phyloP scores from a whole-genome alignment of 1,139 yeast species.

The Candida sanyaensis region DNA sequence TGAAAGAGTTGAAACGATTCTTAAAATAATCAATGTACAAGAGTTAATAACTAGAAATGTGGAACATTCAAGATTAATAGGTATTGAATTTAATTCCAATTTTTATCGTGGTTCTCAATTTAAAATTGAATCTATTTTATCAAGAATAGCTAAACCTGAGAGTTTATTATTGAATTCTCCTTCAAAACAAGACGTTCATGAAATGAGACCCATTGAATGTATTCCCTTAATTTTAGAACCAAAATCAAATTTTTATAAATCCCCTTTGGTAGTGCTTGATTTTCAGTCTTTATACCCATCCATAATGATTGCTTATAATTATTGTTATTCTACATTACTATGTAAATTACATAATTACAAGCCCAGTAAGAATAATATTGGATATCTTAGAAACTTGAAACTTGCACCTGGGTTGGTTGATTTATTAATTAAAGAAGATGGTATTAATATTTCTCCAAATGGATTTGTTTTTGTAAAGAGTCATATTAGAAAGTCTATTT shows the following conservation, averaged over 20 bases:
- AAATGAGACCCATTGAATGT: constrained; percentile 84
- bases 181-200: constrained; percentile 74
- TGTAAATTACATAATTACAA: constrained; percentile 65
- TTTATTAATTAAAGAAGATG: constrained; percentile 49
- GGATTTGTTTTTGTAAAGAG: constrained; percentile 78
- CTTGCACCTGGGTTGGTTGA: constrained; percentile 61
- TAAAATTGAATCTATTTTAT: constrained; percentile 83
- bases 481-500: constrained; percentile 63
- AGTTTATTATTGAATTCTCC: constrained; percentile 77
- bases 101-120: constrained; percentile 90
- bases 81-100: constrained; percentile 87
- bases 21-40: constrained; percentile 56
- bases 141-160: constrained; percentile 75
- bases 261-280: constrained; percentile 87
- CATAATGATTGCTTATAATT: constrained; percentile 85
- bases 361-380: constrained; percentile 36
- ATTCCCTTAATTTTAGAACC: constrained; percentile 95
- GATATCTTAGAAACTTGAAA: constrained; percentile 42
- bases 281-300: constrained; percentile 95
- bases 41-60: constrained; percentile 72
- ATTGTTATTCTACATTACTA: constrained; percentile 84
- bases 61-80: constrained; percentile 84
- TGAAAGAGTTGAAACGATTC: constrained; percentile 46
- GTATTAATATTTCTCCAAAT: constrained; percentile 75
- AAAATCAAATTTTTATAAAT: constrained; percentile 76